A percentile compares a stretch with the other conserved stretches of the same genome.
These are phyloP conservation scores for Globisporangium acanthophoron DNA, from an alignment of 352 stramenopile species.

Conservation along the genomic window DNA sequence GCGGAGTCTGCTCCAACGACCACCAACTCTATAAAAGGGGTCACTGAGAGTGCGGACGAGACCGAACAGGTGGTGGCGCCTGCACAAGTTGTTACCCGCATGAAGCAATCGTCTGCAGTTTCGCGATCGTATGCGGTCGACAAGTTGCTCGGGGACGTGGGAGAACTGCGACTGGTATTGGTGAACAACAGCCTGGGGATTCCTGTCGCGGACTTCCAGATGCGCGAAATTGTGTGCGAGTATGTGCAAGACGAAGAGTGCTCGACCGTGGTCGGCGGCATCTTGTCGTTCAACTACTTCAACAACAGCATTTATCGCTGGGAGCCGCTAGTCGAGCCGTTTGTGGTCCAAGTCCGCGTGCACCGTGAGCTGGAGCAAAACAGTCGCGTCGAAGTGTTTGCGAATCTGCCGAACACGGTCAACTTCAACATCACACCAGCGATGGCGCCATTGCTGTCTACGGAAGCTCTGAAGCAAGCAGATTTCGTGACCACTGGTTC, in stretches of 20 bases:
- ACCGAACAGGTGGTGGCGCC: conserved; percentile 1
- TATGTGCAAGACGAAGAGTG: conserved; percentile 84
- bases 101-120: conserved; percentile 1
- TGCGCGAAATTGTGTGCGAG: conserved; percentile 85
- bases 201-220: conserved; percentile 81
- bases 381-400: conserved; percentile 71
- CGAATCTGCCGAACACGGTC: conserved; percentile 77
- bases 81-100: background rate
- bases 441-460: conserved; percentile 81
- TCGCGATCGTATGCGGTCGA: conserved; percentile 43
- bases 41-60: conserved; percentile 3
- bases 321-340: conserved; percentile 83
- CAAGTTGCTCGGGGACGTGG: conserved; percentile 82
- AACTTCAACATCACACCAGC: conserved; percentile 87
- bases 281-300: conserved; percentile 85
- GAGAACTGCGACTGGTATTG: conserved; percentile 75
- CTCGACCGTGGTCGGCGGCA: conserved; percentile 71
- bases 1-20: background rate
- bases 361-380: conserved; percentile 66
- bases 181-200: conserved; percentile 88
- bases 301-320: conserved; percentile 91
- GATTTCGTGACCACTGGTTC: conserved; percentile 85
- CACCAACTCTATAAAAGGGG: background rate
- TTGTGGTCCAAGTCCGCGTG: conserved; percentile 71
- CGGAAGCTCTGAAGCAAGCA: conserved; percentile 70